Percentiles rank a stretch among this genome's conserved stretches.
These are phyloP conservation scores for Haplosporangium gracile DNA, from an alignment of 192 early-diverging fungal genomes.

Conservation along the genomic window DNA sequence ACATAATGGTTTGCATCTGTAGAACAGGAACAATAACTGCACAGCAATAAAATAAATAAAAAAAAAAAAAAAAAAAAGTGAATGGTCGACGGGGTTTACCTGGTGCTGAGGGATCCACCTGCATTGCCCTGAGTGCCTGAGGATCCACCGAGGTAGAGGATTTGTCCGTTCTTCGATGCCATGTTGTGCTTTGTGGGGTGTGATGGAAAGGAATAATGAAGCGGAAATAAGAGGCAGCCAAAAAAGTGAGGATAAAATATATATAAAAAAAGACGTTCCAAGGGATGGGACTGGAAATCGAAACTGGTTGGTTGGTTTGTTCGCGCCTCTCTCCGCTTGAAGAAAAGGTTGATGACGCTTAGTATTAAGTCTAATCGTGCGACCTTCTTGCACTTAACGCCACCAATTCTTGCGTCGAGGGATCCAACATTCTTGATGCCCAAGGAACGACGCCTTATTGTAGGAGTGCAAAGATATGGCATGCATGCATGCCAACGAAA, in stretches of 20 bases:
- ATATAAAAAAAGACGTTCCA: no score
- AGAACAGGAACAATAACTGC: neutral
- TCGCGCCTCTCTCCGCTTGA: neutral
- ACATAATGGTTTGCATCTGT: neutral
- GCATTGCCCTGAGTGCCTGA: slow-evolving; percentile 12
- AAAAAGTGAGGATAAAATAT: neutral
- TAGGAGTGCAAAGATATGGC: no score
- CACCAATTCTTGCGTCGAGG: neutral
- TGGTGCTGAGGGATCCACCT: slow-evolving; percentile 47
- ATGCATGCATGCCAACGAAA: no score
- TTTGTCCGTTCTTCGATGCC: slow-evolving; percentile 40
- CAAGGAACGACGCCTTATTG: neutral
- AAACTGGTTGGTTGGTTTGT: neutral
- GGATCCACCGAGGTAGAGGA: slow-evolving; percentile 42
- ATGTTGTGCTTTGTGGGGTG: slow-evolving; percentile 4
- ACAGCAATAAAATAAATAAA: neutral
- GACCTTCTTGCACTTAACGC: neutral
- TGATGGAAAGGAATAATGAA: neutral
- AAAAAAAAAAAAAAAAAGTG: neutral
- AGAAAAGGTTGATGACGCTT: no score
- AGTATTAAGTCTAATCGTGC: neutral
- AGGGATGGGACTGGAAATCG: no score
- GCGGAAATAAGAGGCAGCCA: neutral
- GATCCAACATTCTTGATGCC: neutral
- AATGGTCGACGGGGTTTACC: slow-evolving; percentile 10